Evolutionary conservation across 192 early-diverging fungal species (phyloP), one percentile per base, ranked within the genome.

Genomic region (Fimicolochytrium jonesii): DNA sequence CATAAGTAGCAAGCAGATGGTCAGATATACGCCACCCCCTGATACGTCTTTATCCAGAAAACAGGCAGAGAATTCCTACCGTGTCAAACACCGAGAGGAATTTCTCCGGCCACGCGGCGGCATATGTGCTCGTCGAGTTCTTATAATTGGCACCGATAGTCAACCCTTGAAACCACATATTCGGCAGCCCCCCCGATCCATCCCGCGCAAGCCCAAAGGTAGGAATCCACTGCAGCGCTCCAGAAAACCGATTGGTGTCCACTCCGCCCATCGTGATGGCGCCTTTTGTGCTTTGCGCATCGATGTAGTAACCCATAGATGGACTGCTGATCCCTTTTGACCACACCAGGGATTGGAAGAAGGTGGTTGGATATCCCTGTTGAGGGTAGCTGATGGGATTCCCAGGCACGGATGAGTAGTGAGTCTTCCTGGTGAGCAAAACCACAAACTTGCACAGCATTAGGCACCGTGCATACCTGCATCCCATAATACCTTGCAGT

Each of bases 341-440:
- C 5, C 4, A 26, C 17, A 72, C 35, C 2, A 77, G 44, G 5
- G 47, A 36, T 32, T 57, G 35, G 31, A 77, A 63, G 43, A 55
- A 72, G 13, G 51, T 69, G 15, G 5, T 53, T 1, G 59, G 52
- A 45, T 4, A 15, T 0, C 33, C 44, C 4, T 0, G 3, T 11
- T 17, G 49, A 5, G 67, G 58, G 30, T 56, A 56, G 31, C 61
- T 71, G 56, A 78, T 66, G 15, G n/a, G n/a, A n/a, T n/a, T n/a
- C n/a, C n/a, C n/a, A n/a, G n/a, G n/a, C n/a, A n/a, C n/a, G n/a
- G n/a, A n/a, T n/a, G n/a, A n/a, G n/a, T n/a, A n/a, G n/a, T n/a
- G n/a, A n/a, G n/a, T n/a, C n/a, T n/a, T n/a, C n/a, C n/a, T n/a
- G n/a, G n/a, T n/a, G n/a, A n/a, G n/a, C n/a, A n/a, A n/a, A n/a